Evolutionary conservation across 257 asterid genomes (phyloP).

Genomic region (Nicotiana benthamiana): DNA sequence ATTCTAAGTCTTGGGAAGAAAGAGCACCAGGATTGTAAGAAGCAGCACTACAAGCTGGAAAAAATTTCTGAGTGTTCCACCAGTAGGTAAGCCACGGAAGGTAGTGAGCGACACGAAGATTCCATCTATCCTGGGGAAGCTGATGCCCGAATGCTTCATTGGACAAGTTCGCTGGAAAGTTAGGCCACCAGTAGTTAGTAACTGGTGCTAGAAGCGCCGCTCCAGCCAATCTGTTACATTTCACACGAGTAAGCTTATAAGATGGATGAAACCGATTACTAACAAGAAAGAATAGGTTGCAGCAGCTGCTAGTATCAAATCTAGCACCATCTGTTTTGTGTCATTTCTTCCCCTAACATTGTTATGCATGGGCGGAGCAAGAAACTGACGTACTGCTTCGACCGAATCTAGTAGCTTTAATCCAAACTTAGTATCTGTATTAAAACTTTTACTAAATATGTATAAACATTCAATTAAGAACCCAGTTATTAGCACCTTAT

Average conservation of each 20-base stretch:
- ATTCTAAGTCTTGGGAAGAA: slow-evolving; percentile 51
- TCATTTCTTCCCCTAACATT: too few relatives aligned
- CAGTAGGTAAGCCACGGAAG: slow-evolving; percentile 76
- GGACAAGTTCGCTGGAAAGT: slow-evolving; percentile 65
- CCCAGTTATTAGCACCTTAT: too few relatives aligned
- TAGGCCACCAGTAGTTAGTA: slow-evolving; percentile 81
- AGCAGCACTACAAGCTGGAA: slow-evolving; percentile 42
- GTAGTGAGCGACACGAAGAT: slow-evolving; percentile 64
- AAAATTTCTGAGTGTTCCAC: slow-evolving; percentile 91
- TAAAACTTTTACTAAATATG: too few relatives aligned
- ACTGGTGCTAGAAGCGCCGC: slow-evolving; percentile 72
- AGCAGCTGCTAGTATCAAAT: not conserved
- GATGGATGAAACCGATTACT: not conserved
- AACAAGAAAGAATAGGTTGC: not conserved
- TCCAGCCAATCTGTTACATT: slow-evolving; percentile 69
- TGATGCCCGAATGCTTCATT: slow-evolving; percentile 35
- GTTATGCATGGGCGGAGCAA: not conserved
- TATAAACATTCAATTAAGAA: too few relatives aligned
- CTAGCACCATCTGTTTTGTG: not conserved
- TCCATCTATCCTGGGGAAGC: slow-evolving; percentile 65
- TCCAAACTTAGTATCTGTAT: too few relatives aligned
- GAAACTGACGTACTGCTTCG: too few relatives aligned
- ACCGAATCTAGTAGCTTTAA: too few relatives aligned
- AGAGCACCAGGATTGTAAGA: slow-evolving; percentile 22
- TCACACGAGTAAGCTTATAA: slow-evolving; percentile 8